A percentile compares a stretch with the other conserved stretches of the same genome.
phyloP scores from a whole-genome alignment of 768 basidiomycete species.

The Ramaria rubella region DNA sequence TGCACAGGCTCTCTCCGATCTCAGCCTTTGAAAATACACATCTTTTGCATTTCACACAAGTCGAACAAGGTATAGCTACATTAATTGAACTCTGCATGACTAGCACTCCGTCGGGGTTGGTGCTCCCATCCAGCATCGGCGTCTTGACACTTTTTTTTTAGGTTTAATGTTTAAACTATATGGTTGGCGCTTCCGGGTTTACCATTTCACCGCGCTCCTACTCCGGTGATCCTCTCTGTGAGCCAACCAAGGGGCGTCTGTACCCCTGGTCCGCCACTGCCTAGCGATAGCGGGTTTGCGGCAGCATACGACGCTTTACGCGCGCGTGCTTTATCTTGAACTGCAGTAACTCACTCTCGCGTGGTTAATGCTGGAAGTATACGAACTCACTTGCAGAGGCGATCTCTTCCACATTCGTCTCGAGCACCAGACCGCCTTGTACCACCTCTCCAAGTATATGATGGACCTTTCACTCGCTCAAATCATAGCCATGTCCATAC shows the following conservation, averaged over 20 bases:
- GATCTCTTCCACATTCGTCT: slow-evolving; percentile 89
- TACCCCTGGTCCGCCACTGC: slow-evolving; percentile 49
- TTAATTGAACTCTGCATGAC: no score
- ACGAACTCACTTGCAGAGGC: slow-evolving; percentile 52
- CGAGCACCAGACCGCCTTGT: slow-evolving; percentile 92
- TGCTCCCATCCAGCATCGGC: no score
- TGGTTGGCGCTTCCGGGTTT: neutral
- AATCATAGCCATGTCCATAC: neutral
- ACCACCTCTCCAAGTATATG: slow-evolving; percentile 95
- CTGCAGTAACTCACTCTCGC: slow-evolving; percentile 30
- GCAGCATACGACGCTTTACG: slow-evolving; percentile 74
- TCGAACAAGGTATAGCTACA: no score
- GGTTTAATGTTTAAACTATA: no score
- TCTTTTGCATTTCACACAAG: no score
- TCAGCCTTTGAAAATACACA: no score
- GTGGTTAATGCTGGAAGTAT: neutral
- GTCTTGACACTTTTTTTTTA: no score
- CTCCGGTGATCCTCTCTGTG: slow-evolving; percentile 65
- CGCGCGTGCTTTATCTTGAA: slow-evolving; percentile 60
- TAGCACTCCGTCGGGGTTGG: no score
- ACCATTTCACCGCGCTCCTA: slow-evolving; percentile 38
- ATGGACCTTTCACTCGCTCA: slow-evolving; percentile 58
- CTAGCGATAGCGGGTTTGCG: slow-evolving; percentile 77
- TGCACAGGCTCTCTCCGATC: neutral
- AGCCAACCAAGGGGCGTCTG: slow-evolving; percentile 77